phyloP scores from a whole-genome alignment of 2,329 filamentous ascomycete genomes.

The Diplodia seriata region DNA sequence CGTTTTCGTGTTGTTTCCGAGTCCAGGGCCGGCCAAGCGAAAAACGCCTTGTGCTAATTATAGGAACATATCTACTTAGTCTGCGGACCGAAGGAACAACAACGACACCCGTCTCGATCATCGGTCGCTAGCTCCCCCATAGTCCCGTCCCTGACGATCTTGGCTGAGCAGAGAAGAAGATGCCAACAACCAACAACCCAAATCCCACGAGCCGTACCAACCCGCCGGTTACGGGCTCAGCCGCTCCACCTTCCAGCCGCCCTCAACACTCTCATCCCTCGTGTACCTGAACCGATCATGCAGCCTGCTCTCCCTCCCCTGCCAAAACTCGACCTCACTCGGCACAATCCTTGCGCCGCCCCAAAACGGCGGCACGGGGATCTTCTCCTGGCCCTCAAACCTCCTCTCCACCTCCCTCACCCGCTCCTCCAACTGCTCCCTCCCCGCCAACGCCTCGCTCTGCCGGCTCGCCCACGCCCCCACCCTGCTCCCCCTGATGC shows the following conservation, averaged over 20 bases:
- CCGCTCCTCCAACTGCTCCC: slow-evolving; percentile 75
- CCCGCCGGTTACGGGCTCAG: slow-evolving; percentile 67
- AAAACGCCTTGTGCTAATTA: neutral
- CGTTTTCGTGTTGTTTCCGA: neutral
- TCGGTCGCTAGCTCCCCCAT: neutral
- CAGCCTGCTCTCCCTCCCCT: slow-evolving; percentile 85
- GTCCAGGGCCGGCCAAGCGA: neutral
- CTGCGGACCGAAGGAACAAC: neutral
- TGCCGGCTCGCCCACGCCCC: slow-evolving; percentile 95
- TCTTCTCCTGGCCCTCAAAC: slow-evolving; percentile 77
- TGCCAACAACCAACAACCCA: neutral
- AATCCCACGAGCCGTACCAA: neutral
- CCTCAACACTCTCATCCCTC: slow-evolving; percentile 58
- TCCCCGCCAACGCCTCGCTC: slow-evolving; percentile 74
- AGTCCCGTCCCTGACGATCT: neutral
- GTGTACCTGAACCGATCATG: slow-evolving; percentile 94
- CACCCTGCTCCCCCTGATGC: slow-evolving; percentile 79
- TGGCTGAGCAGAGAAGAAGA: neutral
- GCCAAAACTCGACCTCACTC: slow-evolving; percentile 92
- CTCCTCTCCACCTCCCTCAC: slow-evolving; percentile 77
- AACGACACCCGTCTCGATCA: neutral
- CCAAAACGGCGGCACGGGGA: slow-evolving; percentile 94
- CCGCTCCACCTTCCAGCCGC: slow-evolving; percentile 72
- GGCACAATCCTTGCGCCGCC: slow-evolving; percentile 87
- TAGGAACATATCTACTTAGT: neutral